These are phyloP conservation scores for Aspergillus arachidicola DNA, from an alignment of 2,329 filamentous ascomycete genomes.

Conservation along the genomic window DNA sequence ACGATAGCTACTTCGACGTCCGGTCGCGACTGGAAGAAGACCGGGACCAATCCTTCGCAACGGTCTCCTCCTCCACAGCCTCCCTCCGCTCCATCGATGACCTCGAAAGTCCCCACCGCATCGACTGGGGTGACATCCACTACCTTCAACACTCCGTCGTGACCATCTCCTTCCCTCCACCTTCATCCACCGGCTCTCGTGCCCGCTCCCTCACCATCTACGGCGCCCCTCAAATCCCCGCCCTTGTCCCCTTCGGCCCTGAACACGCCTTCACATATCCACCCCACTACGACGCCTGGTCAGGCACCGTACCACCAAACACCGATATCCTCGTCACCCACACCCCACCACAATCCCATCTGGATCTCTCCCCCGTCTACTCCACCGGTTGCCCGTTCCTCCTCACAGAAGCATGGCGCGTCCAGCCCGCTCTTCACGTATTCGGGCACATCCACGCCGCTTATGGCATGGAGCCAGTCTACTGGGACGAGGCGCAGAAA, in stretches of 20 bases:
- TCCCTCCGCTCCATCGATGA: constrained; percentile 42
- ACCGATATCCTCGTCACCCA: constrained; percentile 83
- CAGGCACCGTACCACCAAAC: constrained; percentile 67
- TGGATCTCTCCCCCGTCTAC: constrained; percentile 57
- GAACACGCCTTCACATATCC: constrained; percentile 80
- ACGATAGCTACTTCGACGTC: constrained; percentile 82
- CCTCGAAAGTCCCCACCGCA: constrained; percentile 48
- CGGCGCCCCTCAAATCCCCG: constrained; percentile 78
- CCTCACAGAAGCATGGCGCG: constrained; percentile 71
- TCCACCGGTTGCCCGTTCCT: constrained; percentile 72
- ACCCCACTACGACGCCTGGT: constrained; percentile 68
- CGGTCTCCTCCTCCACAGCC: constrained; percentile 38
- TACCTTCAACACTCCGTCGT: constrained; percentile 74
- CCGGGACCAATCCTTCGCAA: constrained; percentile 38
- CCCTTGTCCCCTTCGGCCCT: constrained; percentile 63
- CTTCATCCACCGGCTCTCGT: constrained; percentile 46
- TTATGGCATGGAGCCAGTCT: constrained; percentile 68
- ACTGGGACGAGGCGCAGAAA: constrained; percentile 73
- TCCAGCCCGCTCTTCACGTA: constrained; percentile 74
- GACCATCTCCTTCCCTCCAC: constrained; percentile 60
- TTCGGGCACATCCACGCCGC: constrained; percentile 85
- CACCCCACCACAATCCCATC: constrained; percentile 73
- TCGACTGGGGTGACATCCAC: constrained; percentile 68
- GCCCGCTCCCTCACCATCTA: constrained; percentile 70
- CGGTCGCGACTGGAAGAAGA: constrained; percentile 62